phyloP scores from a whole-genome alignment of 2,329 filamentous ascomycete genomes.

The Didymella pomorum region DNA sequence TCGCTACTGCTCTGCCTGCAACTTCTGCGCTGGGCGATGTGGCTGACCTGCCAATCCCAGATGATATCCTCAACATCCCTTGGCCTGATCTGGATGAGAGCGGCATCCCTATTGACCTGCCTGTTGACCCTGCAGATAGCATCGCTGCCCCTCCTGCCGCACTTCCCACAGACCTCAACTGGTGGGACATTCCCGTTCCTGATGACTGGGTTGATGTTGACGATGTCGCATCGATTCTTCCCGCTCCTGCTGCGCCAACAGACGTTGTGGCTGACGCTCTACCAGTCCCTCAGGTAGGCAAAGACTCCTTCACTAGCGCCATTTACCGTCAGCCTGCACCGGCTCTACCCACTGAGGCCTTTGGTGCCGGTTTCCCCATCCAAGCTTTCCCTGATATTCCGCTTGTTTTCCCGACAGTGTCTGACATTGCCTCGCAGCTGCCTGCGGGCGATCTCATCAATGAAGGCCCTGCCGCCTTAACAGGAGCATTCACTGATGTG shows the following conservation, averaged over 20 bases:
- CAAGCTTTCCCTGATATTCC: slow-evolving; percentile 8
- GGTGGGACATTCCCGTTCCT: slow-evolving; percentile 2
- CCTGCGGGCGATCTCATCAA: not conserved
- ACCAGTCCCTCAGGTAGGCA: not conserved
- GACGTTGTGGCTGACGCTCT: not conserved
- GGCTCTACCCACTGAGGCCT: slow-evolving; percentile 1
- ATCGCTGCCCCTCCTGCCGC: not conserved
- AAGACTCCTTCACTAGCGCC: not conserved
- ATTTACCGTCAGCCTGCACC: too few species aligned
- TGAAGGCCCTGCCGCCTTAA: slow-evolving; percentile 6
- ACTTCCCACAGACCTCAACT: not conserved
- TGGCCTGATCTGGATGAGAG: slow-evolving; percentile 10
- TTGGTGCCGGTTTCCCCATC: slow-evolving; percentile 15
- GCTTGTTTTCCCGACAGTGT: not conserved
- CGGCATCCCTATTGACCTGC: slow-evolving; percentile 1
- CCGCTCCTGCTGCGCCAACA: not conserved
- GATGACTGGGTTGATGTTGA: slow-evolving; percentile 1
- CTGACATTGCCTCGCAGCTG: not conserved
- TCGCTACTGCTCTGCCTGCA: slow-evolving; percentile 1
- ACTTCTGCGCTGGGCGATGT: not conserved
- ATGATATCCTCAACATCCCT: slow-evolving; percentile 8
- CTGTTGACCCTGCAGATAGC: not conserved
- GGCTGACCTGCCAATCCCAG: not conserved
- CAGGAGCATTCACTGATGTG: not conserved
- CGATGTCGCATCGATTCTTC: not conserved